Base-by-base conservation (phyloP, 352 stramenopile genomes). In the Globisporangium mamillatum region DNA sequence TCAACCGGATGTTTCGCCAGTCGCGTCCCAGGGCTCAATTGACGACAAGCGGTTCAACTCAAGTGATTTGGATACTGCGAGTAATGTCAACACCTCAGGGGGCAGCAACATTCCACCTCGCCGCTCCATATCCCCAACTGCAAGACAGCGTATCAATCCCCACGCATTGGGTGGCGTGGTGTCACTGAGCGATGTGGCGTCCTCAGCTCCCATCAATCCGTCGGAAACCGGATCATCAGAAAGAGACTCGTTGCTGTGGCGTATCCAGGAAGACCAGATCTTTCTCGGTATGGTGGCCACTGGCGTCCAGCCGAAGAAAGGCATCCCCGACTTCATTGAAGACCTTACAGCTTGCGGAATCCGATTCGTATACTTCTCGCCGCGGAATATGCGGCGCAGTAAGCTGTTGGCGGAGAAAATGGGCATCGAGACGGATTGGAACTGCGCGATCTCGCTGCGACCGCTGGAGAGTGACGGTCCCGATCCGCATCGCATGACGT, bases 391-490 rank as follows among this genome's bases (percentile, higher is more conserved):
- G 95, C 85, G 96, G 8, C 86, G 97, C 10, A 98, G 93, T 60
- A 99, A 99, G 76, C 86, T 99, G 44, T 75, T 99, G 22, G 97
- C 96, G 0, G 94, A 98, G 73, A 98, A 99, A 75, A 99, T 99
- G 96, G 97, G 97, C 54, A 99, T 99, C 36, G 97, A 99, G 73
- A 98, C 98, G 4, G 96, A 98, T 48, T 99, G 97, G 97, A 99
- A 99, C 78, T 99, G 96, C 67, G 97, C 97, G 1, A 99, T 99
- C 65, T 99, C 95, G 14, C 78, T 99, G 38, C 86, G 96, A 6
- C 80, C 95, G 16, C 79, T 99, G 27, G 89, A 98, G 32, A 91
- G 88, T 48, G 94, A 97, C 36, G 88, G 86, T 0, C 93, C 92
- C 2, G 96, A 99, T 72, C 86, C 91, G 41, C 94, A 98, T 80